Evolutionary conservation across 495 filamentous ascomycete species (phyloP), one percentile per base, ranked within the genome.

Genomic region (Penicillium subrubescens): DNA sequence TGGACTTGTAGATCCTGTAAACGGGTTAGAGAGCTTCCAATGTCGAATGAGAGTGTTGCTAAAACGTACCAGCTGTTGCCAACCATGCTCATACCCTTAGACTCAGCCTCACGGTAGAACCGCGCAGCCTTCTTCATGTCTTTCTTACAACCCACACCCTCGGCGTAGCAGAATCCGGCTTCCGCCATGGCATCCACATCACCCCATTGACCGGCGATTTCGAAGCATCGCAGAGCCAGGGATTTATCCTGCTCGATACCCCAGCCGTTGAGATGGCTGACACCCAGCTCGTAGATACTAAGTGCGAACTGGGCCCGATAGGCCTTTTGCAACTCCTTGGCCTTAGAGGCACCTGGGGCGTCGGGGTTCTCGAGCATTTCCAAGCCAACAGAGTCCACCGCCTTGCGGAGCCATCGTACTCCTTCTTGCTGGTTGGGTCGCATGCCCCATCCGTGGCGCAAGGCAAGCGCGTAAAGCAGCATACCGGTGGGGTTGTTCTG

Each of bases 371-470:
- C 90, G 5, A 88, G 88, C 66, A 97, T 85, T 70, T 97, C 95
- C 33, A 90, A 75, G 35, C 88, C 87, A 8, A 91, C 91, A n/a
- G 85, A 88, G 67, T 97, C 91, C 44, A 93, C 92, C 5, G 96
- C 95, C 67, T 92, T 93, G 33, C 91, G 87, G 53, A 96, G 80
- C 95, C 95, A 99, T 69, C 87, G 86, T 3, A 98, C 91, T 10
- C 90, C 96, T 78, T 99, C 95, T 37, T 82, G 82, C 66, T 90
- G 92, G 73, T 97, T 97, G 19, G 92, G 86, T 19, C 92, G 87
- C 92, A 97, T 97, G 11, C 95, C 95, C 95, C 95, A 99, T 31
- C 95, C 95, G 72, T 98, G 95, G n/a, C 96, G 87, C 72, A 94
- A 97, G 35, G 95, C 96, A 44, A 99, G 84, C 6, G 94, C 96